A percentile compares a stretch with the other conserved stretches of the same genome.
Evolutionary conservation across 495 filamentous ascomycete genomes (phyloP).

Genomic region (Penicillium lagena): DNA sequence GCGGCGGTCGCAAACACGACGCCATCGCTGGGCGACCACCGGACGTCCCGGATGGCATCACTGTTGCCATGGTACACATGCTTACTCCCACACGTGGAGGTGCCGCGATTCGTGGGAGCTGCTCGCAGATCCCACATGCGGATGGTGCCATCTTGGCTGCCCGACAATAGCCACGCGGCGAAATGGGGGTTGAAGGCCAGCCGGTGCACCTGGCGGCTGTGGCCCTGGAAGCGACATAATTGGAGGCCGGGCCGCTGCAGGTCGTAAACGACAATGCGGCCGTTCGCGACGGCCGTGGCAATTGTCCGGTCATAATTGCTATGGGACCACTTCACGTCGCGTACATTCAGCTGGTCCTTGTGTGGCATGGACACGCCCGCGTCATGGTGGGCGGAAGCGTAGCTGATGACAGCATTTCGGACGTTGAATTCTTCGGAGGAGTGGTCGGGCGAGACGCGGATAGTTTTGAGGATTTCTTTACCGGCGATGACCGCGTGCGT

Average conservation of each 20-base stretch:
- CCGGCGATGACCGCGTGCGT: constrained; percentile 76
- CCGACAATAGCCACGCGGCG: constrained; percentile 72
- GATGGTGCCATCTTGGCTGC: constrained; percentile 86
- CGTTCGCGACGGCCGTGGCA: constrained; percentile 78
- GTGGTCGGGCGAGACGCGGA: constrained; percentile 61
- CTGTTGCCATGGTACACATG: constrained; percentile 55
- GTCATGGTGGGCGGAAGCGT: constrained; percentile 55
- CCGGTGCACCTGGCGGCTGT: constrained; percentile 85
- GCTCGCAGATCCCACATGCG: constrained; percentile 71
- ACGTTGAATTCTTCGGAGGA: constrained; percentile 77
- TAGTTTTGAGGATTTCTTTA: constrained; percentile 76
- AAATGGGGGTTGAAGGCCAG: constrained; percentile 84
- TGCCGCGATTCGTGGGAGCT: constrained; percentile 38
- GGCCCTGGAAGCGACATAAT: constrained; percentile 73
- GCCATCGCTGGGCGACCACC: constrained; percentile 82
- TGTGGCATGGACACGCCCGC: constrained; percentile 45
- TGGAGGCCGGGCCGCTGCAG: constrained; percentile 67
- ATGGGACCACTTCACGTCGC: constrained; percentile 82
- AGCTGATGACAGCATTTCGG: constrained; percentile 65
- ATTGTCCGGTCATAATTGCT: constrained; percentile 57
- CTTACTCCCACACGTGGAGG: constrained; percentile 49
- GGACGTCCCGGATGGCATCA: constrained; percentile 78
- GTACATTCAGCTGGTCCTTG: constrained; percentile 71
- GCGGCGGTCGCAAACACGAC: constrained; percentile 85
- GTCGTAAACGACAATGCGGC: constrained; percentile 84